Evolutionary conservation across 495 filamentous ascomycete species (phyloP), one percentile per base, ranked within the genome.

Genomic region (Massariosphaeria phaeospora): DNA sequence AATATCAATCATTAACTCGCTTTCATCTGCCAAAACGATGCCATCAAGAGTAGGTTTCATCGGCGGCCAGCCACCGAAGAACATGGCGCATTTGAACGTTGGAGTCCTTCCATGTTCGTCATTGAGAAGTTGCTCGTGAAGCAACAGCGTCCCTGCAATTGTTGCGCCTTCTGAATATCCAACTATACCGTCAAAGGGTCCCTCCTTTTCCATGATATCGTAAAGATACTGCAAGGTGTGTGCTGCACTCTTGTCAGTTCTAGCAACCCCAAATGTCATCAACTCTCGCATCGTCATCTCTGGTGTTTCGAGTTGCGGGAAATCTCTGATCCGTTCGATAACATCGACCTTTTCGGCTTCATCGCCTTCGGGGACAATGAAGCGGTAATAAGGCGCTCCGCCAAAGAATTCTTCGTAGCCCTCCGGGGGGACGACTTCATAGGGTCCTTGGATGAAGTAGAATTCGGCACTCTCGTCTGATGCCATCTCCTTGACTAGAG

Each of bases 151-250:
- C 52, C 75, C 75, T 0, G 80, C 82, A 11, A 83, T 72, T 0
- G 74, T 76, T 12, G 79, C 81, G 17, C 82, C 82, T 53, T 84
- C 80, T 0, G 80, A 83, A 48, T 81, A 70, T 36, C 35, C 63
- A 23, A 30, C 9, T 20, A 40, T 27, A 31, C 15, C 21, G 15
- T 41, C 27, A 25, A 69, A 78, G 0, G 75, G 75, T 0, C 75
- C 75, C 11, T 75, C 70, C 52, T 77, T 72, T 8, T 78, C 70
- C 71, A 79, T 75, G 39, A 76, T 70, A 20, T 73, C 66, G 39
- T 73, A 55, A 11, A 78, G 63, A 33, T 69, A 73, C 38, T 74
- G 67, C 24, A 76, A 65, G 0, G 73, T 72, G 24, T 70, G 65
- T 48, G 70, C 64, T 12, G 70, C 70, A 53, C 72, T 73, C 67